These are phyloP conservation scores for Schizochytrium sp. DNA, from an alignment of 108 stramenopile genomes.

Conservation along the genomic window DNA sequence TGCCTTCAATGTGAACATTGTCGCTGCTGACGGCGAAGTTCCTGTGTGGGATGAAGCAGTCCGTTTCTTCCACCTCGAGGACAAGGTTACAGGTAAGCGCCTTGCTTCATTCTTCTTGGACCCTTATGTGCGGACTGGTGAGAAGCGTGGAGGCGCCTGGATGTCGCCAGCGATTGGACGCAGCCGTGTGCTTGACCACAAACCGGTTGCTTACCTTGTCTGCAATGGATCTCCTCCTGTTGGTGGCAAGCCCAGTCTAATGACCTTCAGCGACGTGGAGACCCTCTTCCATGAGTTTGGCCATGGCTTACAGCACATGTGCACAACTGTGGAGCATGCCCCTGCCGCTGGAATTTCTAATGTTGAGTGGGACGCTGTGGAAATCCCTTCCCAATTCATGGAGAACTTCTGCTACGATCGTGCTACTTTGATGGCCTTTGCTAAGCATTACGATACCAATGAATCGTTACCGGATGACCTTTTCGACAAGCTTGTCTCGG, in stretches of 20 bases:
- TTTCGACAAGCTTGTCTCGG: slow-evolving; percentile 91
- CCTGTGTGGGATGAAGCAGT: slow-evolving; percentile 94
- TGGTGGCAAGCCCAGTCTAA: slow-evolving; percentile 91
- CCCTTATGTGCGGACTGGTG: slow-evolving; percentile 93
- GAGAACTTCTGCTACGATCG: slow-evolving; percentile 99
- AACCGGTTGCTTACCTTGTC: slow-evolving; percentile 96
- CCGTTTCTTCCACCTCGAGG: slow-evolving; percentile 91
- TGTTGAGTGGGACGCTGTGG: slow-evolving; percentile 98
- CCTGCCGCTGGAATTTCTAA: slow-evolving; percentile 87
- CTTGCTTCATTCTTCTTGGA: slow-evolving; percentile 97
- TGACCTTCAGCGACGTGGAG: slow-evolving; percentile 98
- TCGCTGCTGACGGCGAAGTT: slow-evolving; percentile 28
- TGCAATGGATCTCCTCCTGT: slow-evolving; percentile 99
- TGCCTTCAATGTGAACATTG: slow-evolving; percentile 71
- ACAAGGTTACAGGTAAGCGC: slow-evolving; percentile 83
- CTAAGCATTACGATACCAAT: slow-evolving; percentile 96
- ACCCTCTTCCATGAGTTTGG: slow-evolving; percentile 97
- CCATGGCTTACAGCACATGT: slow-evolving; percentile 96
- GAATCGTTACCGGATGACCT: slow-evolving; percentile 94
- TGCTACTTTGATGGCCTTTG: slow-evolving; percentile 89
- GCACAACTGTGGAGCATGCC: slow-evolving; percentile 85
- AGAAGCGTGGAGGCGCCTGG: slow-evolving; percentile 93
- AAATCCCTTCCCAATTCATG: slow-evolving; percentile 98
- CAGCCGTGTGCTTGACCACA: slow-evolving; percentile 63
- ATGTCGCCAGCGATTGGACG: slow-evolving; percentile 61